These are phyloP conservation scores for Saccharomycopsis schoenii DNA, from an alignment of 805 yeast genomes.

Conservation along the genomic window DNA sequence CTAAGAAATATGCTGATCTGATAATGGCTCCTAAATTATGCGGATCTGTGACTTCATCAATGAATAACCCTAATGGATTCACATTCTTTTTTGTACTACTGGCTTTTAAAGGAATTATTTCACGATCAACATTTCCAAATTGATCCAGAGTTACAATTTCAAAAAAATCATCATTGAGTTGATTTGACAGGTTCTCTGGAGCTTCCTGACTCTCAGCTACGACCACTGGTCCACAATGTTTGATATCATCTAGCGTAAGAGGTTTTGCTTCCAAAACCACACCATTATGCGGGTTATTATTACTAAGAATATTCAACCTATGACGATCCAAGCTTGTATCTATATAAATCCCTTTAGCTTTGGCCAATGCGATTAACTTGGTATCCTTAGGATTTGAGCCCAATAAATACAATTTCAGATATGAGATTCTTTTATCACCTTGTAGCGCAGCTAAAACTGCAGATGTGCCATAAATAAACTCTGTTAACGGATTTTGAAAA, in stretches of 20 bases:
- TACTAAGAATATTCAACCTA: conserved; percentile 7
- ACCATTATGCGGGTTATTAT: conserved; percentile 16
- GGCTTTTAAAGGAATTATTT: background rate
- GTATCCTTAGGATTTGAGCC: conserved; percentile 28
- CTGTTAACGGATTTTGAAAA: conserved; percentile 39
- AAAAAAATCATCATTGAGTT: background rate
- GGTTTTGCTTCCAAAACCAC: conserved; percentile 15
- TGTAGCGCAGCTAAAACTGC: conserved; percentile 63
- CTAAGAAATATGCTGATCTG: conserved; percentile 46
- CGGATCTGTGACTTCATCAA: conserved; percentile 51
- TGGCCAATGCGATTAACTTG: conserved; percentile 40
- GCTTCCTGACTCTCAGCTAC: background rate
- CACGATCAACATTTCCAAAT: background rate
- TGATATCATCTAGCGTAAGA: background rate
- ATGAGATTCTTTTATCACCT: conserved; percentile 40
- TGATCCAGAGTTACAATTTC: background rate
- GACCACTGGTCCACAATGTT: conserved; percentile 4
- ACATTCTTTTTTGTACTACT: background rate
- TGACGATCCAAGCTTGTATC: conserved; percentile 21
- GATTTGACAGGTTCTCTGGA: background rate
- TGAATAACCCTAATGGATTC: conserved; percentile 40
- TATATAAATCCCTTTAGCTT: conserved; percentile 26
- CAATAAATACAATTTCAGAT: conserved; percentile 41
- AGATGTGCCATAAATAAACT: conserved; percentile 68
- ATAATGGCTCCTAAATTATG: conserved; percentile 50